Evolutionary conservation across 1,139 yeast genomes (phyloP), one percentile per base, ranked within the genome.

Genomic region (Zygoascus sp.): DNA sequence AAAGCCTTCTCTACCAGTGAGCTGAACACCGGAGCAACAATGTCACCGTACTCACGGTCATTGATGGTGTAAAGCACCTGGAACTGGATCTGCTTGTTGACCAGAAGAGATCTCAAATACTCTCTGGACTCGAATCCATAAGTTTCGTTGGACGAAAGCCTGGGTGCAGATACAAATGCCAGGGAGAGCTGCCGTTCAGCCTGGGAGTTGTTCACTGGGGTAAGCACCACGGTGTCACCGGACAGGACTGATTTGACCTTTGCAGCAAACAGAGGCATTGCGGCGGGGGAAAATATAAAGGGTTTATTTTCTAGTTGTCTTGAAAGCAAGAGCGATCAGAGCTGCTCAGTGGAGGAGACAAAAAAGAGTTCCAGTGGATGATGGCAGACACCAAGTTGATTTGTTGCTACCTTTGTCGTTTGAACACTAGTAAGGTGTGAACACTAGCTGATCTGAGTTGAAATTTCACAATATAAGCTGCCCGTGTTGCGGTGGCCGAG

Each of bases 1-100:
- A 84, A 68, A 52, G 77, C 68, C 56, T 78, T 74, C 55, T 76
- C 82, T 52, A 78, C 70, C 58, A 83, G 69, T 25, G 88, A 81
- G 38, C 67, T 60, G 65, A 82, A 80, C 39, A 80, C 69, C 5
- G 90, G 92, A 15, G 88, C 72, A 43, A 74, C 73, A 16, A 82
- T 64, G 60, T 85, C 90, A 34, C 94, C 95, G 61, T 81, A 83
- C 56, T 83, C 90, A 53, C 84, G 74, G 37, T 79, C 81, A 51
- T 70, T 61, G 49, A 70, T 66, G 55, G 76, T 77, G 66, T 76
- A 80, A 42, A 74, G 61, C 15, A 82, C 80, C 59, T 70, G 70
- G 63, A 82, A 82, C 57, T 76, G 77, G 62, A 85, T 70, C 36
- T 76, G 80, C 63, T 83, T 83, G 17, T 90, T 90, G 40, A 85